Evolutionary conservation across 2,329 filamentous ascomycete genomes (phyloP).

Genomic region (Aspergillus sp.): DNA sequence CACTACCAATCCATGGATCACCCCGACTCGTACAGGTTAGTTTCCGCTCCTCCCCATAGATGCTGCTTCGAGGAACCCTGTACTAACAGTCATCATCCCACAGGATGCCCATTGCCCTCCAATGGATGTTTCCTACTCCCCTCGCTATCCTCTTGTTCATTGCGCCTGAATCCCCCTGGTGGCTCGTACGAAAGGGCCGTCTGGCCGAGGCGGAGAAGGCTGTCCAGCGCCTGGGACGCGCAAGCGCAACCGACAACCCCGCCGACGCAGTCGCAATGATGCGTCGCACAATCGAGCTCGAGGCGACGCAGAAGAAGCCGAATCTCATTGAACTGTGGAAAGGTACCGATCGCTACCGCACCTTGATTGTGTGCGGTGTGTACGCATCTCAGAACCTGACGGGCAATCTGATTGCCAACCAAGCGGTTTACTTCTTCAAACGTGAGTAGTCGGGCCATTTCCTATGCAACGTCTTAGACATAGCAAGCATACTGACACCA

Average conservation of each 20-base stretch:
- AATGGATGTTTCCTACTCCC: slow-evolving; percentile 64
- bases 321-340: slow-evolving; percentile 58
- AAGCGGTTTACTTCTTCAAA: slow-evolving; percentile 64
- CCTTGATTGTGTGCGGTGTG: slow-evolving; percentile 60
- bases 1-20: slow-evolving; percentile 50
- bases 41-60: slow-evolving; percentile 22
- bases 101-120: slow-evolving; percentile 60
- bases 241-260: slow-evolving; percentile 38
- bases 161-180: slow-evolving; percentile 58
- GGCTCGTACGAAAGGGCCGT: slow-evolving; percentile 57
- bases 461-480: no score
- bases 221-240: slow-evolving; percentile 55
- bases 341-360: slow-evolving; percentile 59
- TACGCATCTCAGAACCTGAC: slow-evolving; percentile 65
- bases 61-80: slow-evolving; percentile 26
- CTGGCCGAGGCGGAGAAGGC: slow-evolving; percentile 51
- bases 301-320: slow-evolving; percentile 48
- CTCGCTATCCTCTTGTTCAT: slow-evolving; percentile 58
- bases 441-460: no score
- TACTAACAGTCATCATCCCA: slow-evolving; percentile 43
- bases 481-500: slow-evolving; percentile 36
- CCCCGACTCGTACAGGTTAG: slow-evolving; percentile 50
- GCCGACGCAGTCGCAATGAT: slow-evolving; percentile 62
- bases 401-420: slow-evolving; percentile 66
- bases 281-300: slow-evolving; percentile 51